A percentile compares a stretch with the other conserved stretches of the same genome.
phyloP scores from a whole-genome alignment of 208 protist species.

The Phytomonas serpens region DNA sequence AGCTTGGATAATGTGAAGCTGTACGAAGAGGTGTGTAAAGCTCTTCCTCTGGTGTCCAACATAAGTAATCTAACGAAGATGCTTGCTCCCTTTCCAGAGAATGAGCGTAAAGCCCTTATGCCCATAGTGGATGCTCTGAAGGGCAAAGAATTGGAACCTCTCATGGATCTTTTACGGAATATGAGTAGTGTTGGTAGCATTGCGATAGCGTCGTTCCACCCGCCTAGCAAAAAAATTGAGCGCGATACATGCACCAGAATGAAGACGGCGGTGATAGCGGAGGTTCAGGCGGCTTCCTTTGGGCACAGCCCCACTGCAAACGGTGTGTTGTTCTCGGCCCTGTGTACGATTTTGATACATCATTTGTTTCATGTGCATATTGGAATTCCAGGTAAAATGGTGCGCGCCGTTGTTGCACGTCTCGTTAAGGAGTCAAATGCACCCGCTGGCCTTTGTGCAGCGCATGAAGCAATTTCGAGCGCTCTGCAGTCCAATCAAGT shows the following conservation, averaged over 20 bases:
- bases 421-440: slow-evolving; percentile 23
- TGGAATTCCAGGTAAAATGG: slow-evolving; percentile 47
- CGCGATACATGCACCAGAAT: slow-evolving; percentile 37
- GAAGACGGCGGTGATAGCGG: slow-evolving; percentile 16
- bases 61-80: slow-evolving; percentile 23
- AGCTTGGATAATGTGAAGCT: slow-evolving; percentile 38
- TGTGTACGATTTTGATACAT: slow-evolving; percentile 48
- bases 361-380: slow-evolving; percentile 41
- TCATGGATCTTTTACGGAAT: slow-evolving; percentile 34
- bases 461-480: slow-evolving; percentile 26
- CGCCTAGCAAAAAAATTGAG: slow-evolving; percentile 61
- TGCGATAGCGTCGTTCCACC: slow-evolving; percentile 55
- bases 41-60: slow-evolving; percentile 25
- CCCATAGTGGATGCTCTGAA: slow-evolving; percentile 33
- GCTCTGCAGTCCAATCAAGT: slow-evolving; percentile 26
- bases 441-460: slow-evolving; percentile 20
- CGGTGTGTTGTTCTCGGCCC: slow-evolving; percentile 31
- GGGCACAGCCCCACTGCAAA: slow-evolving; percentile 23
- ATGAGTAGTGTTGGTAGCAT: slow-evolving; percentile 37
- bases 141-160: slow-evolving; percentile 30
- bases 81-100: slow-evolving; percentile 31
- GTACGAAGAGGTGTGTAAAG: slow-evolving; percentile 25
- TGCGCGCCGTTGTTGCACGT: slow-evolving; percentile 38
- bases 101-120: slow-evolving; percentile 24
- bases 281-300: slow-evolving; percentile 24